Percentiles rank a stretch among this genome's conserved stretches.
phyloP scores from a whole-genome alignment of 176 grass and related monocot species.

The Oryza glaberrima region DNA sequence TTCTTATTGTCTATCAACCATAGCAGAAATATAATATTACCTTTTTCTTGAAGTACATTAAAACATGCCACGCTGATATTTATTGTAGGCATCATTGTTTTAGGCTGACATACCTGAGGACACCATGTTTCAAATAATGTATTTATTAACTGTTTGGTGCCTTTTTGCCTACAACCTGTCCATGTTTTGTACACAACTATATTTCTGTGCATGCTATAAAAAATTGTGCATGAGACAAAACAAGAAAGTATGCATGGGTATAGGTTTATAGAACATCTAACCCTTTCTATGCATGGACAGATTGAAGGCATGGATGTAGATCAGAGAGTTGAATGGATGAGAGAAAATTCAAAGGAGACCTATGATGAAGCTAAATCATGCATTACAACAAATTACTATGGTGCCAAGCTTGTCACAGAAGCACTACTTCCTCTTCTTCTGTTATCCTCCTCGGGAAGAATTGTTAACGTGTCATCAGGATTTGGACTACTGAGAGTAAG shows the following conservation, averaged over 20 bases:
- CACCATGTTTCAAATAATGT: neutral
- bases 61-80: neutral
- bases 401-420: conserved; percentile 51
- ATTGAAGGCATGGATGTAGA: conserved; percentile 42
- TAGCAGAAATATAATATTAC: neutral
- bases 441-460: conserved; percentile 48
- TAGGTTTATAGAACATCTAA: neutral
- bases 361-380: conserved; percentile 60
- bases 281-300: conserved; percentile 20
- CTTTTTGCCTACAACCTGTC: neutral
- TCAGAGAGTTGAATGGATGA: conserved; percentile 53
- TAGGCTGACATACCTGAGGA: neutral
- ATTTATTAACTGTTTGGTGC: neutral
- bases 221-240: neutral
- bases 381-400: conserved; percentile 62
- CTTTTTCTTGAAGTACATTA: neutral
- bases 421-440: conserved; percentile 71
- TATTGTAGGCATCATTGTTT: neutral
- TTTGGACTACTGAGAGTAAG: conserved; percentile 58
- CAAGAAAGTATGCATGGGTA: neutral
- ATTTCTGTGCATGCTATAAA: neutral
- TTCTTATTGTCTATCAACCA: neutral
- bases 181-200: neutral
- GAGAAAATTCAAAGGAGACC: conserved; percentile 54
- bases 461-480: conserved; percentile 65